Base-by-base conservation (phyloP, 2,329 filamentous ascomycete species). In the Talaromyces rugulosus region DNA sequence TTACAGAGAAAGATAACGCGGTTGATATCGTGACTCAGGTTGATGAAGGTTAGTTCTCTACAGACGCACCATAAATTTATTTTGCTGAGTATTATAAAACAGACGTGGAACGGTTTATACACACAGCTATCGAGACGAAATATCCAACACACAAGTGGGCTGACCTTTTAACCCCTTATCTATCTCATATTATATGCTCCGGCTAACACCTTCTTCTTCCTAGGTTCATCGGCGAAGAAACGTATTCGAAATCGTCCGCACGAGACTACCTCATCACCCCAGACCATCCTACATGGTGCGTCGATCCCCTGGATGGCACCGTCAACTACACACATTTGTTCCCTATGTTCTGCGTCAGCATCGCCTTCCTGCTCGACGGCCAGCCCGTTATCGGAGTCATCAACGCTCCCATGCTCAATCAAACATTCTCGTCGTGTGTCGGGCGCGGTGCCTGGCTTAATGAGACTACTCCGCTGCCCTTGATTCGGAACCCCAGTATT, bases 321-420 rank as follows among this genome's bases (percentile, higher is more conserved):
- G 89, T 92, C 63, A 92, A 92, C 79, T 92, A 89, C 77, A 90
- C 89, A 33, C 90, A 92, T 73, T 82, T 91, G 5, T 91, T 91
- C 70, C 89, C 89, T 62, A 91, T 91, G 87, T 92, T 90, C 77
- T 92, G 90, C 74, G 87, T 92, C 51, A 90, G 87, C 40, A 91
- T 92, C 69, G 89, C 82, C 56, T 87, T 92, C 69, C 79, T 88
- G 28, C 70, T 90, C 60, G 74, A 82, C 18, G 80, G 83, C 6
- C 74, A 79, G 31, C 87, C 90, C 2, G 74, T 87, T 2, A 84
- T 92, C 57, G 90, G 90, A 23, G 83, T 91, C 53, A 87, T 92
- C 69, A 85, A 89, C 68, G 89, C 89, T 0, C 90, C 89, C 0
- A 86, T 92, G 66, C 78, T 90, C 14, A 78, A 83, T 68, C 87